Conservation (phyloP, 2,329 filamentous ascomycete species). For the Reticulascus tulasneorum region DNA sequence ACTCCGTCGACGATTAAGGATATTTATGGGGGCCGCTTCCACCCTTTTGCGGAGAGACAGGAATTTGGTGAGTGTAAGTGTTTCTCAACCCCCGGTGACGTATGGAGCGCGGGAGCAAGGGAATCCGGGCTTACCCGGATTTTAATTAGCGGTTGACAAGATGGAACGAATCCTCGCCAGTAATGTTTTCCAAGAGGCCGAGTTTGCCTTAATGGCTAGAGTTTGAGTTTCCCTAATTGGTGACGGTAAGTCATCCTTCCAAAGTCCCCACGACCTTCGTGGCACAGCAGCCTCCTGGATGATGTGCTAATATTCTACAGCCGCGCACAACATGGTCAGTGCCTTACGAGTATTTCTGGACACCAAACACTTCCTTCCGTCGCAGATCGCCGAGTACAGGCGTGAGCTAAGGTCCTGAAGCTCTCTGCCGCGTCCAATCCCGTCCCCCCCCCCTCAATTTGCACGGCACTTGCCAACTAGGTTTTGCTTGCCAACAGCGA, state of each 20-base stretch:
- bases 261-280: no score
- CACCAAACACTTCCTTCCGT: neutral
- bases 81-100: no score
- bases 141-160: slow-evolving; percentile 12
- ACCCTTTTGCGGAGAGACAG: slow-evolving; percentile 15
- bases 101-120: neutral
- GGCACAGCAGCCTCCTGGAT: no score
- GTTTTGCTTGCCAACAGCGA: no score
- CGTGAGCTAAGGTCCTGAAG: no score
- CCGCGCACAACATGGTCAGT: slow-evolving; percentile 17
- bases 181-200: slow-evolving; percentile 17
- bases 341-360: slow-evolving; percentile 3
- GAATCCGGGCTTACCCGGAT: neutral
- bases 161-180: slow-evolving; percentile 15
- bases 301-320: slow-evolving; percentile 5
- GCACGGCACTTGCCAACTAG: no score
- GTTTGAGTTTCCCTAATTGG: slow-evolving; percentile 16
- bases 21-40: slow-evolving; percentile 14
- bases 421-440: no score
- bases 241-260: slow-evolving; percentile 10
- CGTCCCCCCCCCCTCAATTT: no score
- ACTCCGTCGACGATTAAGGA: slow-evolving; percentile 12
- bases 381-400: neutral
- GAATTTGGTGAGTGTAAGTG: slow-evolving; percentile 6
- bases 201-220: slow-evolving; percentile 15